Percentiles rank a stretch among this genome's conserved stretches.
Evolutionary conservation across 768 basidiomycete species (phyloP).

Genomic region (Boletus tomentosulus): DNA sequence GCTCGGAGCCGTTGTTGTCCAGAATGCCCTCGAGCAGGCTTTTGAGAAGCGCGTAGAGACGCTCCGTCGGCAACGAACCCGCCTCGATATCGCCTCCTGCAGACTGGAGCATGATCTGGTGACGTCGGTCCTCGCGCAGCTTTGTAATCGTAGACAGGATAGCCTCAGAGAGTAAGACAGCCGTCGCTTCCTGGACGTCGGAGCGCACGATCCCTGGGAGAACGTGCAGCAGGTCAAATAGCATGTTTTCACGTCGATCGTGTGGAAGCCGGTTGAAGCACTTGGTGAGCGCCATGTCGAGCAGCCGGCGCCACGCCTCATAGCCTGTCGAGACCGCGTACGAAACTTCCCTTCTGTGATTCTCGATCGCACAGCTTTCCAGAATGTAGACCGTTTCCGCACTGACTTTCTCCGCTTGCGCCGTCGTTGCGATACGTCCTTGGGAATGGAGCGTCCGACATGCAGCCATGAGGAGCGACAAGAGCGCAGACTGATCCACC

Average conservation of each 20-base stretch:
- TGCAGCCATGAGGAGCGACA: constrained; percentile 62
- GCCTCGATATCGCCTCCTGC: constrained; percentile 59
- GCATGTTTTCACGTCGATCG: constrained; percentile 80
- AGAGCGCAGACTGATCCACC: constrained; percentile 68
- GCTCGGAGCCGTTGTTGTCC: constrained; percentile 73
- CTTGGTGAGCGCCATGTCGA: constrained; percentile 83
- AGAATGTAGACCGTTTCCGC: constrained; percentile 73
- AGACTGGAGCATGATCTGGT: constrained; percentile 65
- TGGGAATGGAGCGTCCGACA: constrained; percentile 61
- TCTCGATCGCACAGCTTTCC: constrained; percentile 82
- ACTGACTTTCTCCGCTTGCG: constrained; percentile 62
- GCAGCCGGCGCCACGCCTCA: constrained; percentile 78
- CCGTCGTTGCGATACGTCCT: constrained; percentile 57
- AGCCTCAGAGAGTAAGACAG: constrained; percentile 80
- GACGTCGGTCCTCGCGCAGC: constrained; percentile 76
- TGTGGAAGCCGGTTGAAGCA: constrained; percentile 81
- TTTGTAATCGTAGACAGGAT: constrained; percentile 82
- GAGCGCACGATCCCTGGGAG: constrained; percentile 68
- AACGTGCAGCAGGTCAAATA: constrained; percentile 86
- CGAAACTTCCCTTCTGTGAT: constrained; percentile 78
- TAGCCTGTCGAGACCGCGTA: constrained; percentile 68
- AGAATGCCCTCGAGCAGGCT: constrained; percentile 71
- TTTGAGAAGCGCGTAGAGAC: constrained; percentile 70
- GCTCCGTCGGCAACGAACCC: constrained; percentile 73
- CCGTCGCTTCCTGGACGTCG: constrained; percentile 65